Evolutionary conservation across 2,329 filamentous ascomycete genomes (phyloP), one percentile per base, ranked within the genome.

Genomic region (Colletotrichum theobromicola): DNA sequence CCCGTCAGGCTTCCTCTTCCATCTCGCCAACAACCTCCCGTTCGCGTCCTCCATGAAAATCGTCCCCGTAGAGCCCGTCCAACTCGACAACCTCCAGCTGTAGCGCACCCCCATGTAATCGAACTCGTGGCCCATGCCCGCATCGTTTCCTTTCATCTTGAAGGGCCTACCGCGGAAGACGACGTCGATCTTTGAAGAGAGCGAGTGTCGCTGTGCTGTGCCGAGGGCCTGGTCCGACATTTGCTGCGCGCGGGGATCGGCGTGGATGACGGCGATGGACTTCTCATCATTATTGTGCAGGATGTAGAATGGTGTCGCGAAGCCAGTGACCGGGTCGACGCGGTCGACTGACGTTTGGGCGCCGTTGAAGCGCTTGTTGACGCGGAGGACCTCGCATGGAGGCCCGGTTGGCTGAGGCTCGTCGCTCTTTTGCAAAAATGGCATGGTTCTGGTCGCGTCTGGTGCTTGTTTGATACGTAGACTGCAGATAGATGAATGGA

Each of bases 321-420:
- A 16, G 13, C 67, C 71, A 18, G 67, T 75, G 16, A 15, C 26
- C 10, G 15, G 70, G 24, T 74, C 67, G 30, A 67, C n/a, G n/a
- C 70, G 55, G 66, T 76, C 74, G 46, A 76, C 55, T 18, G 72
- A 74, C 28, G 57, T 66, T 34, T 74, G 71, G 12, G 71, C 57
- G 37, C 67, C 67, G 26, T 30, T 46, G 24, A 78, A 62, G 77
- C 84, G 70, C 24, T 72, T 46, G 21, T 37, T 67, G 8, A 57
- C 24, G 12, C 66, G 70, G 3, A 73, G 58, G 18, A 72, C 42
- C 15, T 72, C 58, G 65, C 64, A 72, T 12, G 58, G 70, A 4
- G 61, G 24, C 2, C 34, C 28, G 0, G 30, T 32, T 0, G 24
- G 35, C 34, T 50, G 21, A 18, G 61, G 34, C 24, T 46, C 32